Base-by-base conservation (phyloP, 1,139 yeast genomes). In the Protomyces arabidopsidicola region DNA sequence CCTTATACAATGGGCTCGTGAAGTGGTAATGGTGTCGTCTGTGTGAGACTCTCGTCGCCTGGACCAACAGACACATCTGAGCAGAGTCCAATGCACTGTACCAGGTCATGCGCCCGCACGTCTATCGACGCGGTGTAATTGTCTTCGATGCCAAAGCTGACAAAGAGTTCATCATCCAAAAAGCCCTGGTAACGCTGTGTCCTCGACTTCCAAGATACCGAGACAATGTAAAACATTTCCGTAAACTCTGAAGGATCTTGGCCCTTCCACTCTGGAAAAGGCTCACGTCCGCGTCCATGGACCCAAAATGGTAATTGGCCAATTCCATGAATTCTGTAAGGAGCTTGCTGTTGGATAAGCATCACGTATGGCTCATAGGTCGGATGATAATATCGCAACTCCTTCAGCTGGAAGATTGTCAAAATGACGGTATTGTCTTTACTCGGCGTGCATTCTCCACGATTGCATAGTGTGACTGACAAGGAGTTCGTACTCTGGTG, bases 401-500 rank as follows among this genome's bases (percentile, higher is more conserved):
- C 53, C 35, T 58, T 58, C 51, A 51, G 52, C 45, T 58, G 62
- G n/a, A 58, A 58, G 42, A 58, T 52, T 39, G 51, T 39, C 56
- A 58, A 51, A 10, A 58, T 42, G 39, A 58, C 42, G 16, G 62
- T 58, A 52, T 58, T 58, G 18, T 18, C 34, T 3, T 52, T 38
- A 31, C 39, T 38, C 35, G 62, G 56, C 16, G 16, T 42, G 38
- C 62, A 58, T 14, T 42, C 48, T 16, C 48, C 48, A 10, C 62
- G 36, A n/a, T 58, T 51, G 53, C 62, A 58, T 14, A 58, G 35
- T 9, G 62, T 58, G 51, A 58, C 39, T 3, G 62, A 51, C 9
- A 58, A 50, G n/a, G 62, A 51, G 18, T 58, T 58, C 16, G 62
- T 58, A 14, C 55, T 48, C n/a, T 58, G 62, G 24, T 58, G 62